Evolutionary conservation across 73 alveolate species (phyloP), one percentile per base, ranked within the genome.

Genomic region (Paramecium primaurelia): DNA sequence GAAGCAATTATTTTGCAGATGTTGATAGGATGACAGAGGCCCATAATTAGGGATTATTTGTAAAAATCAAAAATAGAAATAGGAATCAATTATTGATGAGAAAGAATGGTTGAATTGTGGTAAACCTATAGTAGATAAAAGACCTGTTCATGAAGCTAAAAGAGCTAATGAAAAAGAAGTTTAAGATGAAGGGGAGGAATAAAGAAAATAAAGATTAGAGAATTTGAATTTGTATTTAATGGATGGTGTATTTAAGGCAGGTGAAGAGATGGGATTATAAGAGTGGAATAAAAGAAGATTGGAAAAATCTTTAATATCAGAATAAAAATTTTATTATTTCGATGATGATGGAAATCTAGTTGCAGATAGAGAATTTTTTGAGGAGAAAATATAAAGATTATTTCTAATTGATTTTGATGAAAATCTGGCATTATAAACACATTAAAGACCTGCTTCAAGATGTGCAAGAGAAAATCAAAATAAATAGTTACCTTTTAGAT

Each of bases 161-260:
- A 42, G 58, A 45, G 71, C 37, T 40, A 80, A 80, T 25, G 73
- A 80, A 37, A 34, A 42, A 44, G 91, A 80, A 20, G 91, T 80
- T 40, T 18, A 42, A 47, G 77, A 45, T 80, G 91, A 80, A 36
- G 59, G 60, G 4, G 87, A 73, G n/a, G 58, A 73, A 73, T 4
- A 47, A 12, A 40, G 91, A 45, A 80, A 45, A 44, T 28, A 80
- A 20, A 80, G 91, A 80, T 45, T 47, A 28, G 47, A 45, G 75
- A 45, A 36, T 80, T 45, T 80, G 77, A 80, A 80, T 44, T 45
- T 32, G 47, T 44, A 37, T 38, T 73, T 37, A 18, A 73, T 34
- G 71, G 91, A 80, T 49, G 91, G 91, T 49, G 77, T 80, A 25
- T 80, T 80, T 47, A 49, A 45, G 47, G 91, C 77, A 80, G 91